Evolutionary conservation across 768 basidiomycete species (phyloP), one percentile per base, ranked within the genome.

Genomic region (Solioccasus polychromus): DNA sequence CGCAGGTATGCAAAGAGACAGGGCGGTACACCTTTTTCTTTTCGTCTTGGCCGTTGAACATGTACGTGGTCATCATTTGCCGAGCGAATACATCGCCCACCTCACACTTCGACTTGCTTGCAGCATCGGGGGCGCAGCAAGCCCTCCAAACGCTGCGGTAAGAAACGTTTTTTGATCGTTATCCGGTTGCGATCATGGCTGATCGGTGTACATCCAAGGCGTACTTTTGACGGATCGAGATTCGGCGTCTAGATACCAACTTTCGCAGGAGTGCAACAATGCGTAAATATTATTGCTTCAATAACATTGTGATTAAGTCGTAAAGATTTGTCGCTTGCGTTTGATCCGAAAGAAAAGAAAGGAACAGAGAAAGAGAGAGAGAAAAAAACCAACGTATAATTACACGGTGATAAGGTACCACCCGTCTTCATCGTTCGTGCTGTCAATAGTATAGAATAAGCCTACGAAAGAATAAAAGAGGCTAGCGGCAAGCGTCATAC

Each of bases 1-100:
- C 81, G 10, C 64, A 74, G 47, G 65, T 68, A 8, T 86, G 82
- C 56, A 74, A 73, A 5, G 75, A 76, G 50, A 77, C 75, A 2
- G 73, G 76, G 5, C 66, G 82, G 53, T 86, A 83, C 59, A 82
- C 80, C 9, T 85, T 88, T 62, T 87, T 86, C 73, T 85, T 87
- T 66, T 74, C 82, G 1, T 85, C 82, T 3, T 85, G 82, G 83
- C 84, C 85, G 1, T 68, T 88, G 50, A 77, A 84, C 60, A 78
- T 87, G 83, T 84, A 53, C 54, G 80, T 64, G 19, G n/a, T n/a
- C n/a, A n/a, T n/a, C n/a, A n/a, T n/a, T n/a, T n/a, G n/a, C n/a
- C n/a, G n/a, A n/a, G n/a, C n/a, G n/a, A n/a, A n/a, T n/a, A n/a
- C n/a, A n/a, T n/a, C n/a, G n/a, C n/a, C n/a, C n/a, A n/a, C n/a